Conservation (phyloP, 2,329 filamentous ascomycete species). For the Calonectria ilicicola region DNA sequence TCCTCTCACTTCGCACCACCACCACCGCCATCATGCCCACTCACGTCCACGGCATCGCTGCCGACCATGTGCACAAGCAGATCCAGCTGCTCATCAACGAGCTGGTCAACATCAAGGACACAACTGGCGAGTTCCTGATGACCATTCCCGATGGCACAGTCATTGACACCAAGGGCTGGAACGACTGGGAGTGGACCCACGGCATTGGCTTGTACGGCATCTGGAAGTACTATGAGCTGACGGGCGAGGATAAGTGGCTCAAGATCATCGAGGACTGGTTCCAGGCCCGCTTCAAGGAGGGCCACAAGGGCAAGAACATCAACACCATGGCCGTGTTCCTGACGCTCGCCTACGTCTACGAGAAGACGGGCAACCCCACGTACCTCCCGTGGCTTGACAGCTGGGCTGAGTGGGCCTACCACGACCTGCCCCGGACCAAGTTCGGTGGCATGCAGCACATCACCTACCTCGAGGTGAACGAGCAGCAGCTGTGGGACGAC, state of each 20-base stretch:
- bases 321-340: constrained; percentile 86
- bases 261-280: constrained; percentile 82
- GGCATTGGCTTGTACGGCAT: constrained; percentile 84
- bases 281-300: constrained; percentile 73
- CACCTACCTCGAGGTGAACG: constrained; percentile 78
- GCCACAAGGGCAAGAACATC: constrained; percentile 85
- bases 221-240: constrained; percentile 84
- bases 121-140: constrained; percentile 79
- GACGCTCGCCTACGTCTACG: constrained; percentile 82
- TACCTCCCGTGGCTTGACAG: constrained; percentile 83
- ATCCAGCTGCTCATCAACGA: constrained; percentile 78
- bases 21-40: constrained; percentile 41
- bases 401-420: constrained; percentile 87
- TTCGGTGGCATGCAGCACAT: constrained; percentile 81
- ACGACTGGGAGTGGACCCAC: constrained; percentile 87
- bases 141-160: constrained; percentile 78
- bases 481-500: constrained; percentile 85
- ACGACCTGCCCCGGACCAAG: constrained; percentile 78
- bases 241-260: constrained; percentile 70
- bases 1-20: not conserved
- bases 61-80: constrained; percentile 62
- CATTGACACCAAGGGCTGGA: constrained; percentile 88
- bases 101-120: constrained; percentile 82
- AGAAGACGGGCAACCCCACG: constrained; percentile 74
- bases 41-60: constrained; percentile 58